Percentiles rank a stretch among this genome's conserved stretches.
Conservation (phyloP, 2,329 filamentous ascomycete species). For the Pseudomassariella vexata region DNA sequence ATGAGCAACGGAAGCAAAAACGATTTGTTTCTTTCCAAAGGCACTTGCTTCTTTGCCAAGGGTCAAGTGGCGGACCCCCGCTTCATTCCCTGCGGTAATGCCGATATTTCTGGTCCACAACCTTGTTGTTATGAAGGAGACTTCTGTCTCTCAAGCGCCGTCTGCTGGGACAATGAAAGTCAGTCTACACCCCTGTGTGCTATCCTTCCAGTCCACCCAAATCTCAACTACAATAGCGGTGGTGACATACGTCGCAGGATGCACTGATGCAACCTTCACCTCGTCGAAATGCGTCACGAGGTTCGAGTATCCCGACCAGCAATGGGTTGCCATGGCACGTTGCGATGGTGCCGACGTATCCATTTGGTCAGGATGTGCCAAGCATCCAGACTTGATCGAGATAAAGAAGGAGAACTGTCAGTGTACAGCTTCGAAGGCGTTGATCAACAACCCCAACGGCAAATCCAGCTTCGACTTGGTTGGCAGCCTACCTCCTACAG, state of each 20-base stretch:
- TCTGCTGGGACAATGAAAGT: conserved; percentile 19
- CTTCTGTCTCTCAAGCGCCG: conserved; percentile 14
- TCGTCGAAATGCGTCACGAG: conserved; percentile 17
- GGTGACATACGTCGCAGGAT: conserved; percentile 19
- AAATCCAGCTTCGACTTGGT: conserved; percentile 15
- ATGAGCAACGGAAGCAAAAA: no score
- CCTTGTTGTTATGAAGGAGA: conserved; percentile 18
- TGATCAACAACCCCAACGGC: conserved; percentile 16
- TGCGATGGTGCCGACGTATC: conserved; percentile 17
- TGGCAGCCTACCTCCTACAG: conserved; percentile 14
- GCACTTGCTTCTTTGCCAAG: conserved; percentile 16
- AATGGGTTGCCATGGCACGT: conserved; percentile 18
- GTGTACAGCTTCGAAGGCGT: conserved; percentile 14
- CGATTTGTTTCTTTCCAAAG: conserved; percentile 15
- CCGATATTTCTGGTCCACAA: conserved; percentile 14
- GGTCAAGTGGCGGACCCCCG: conserved; percentile 16
- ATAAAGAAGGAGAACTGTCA: conserved; percentile 18
- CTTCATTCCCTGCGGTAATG: conserved; percentile 18
- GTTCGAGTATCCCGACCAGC: conserved; percentile 16
- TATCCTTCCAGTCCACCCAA: neutral
- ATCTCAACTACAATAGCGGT: conserved; percentile 9
- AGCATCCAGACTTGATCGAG: conserved; percentile 11
- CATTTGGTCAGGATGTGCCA: conserved; percentile 16
- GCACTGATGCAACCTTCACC: conserved; percentile 17
- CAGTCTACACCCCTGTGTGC: no score